Conservation (phyloP, 148 eudicot species). For the Drosera capensis region DNA sequence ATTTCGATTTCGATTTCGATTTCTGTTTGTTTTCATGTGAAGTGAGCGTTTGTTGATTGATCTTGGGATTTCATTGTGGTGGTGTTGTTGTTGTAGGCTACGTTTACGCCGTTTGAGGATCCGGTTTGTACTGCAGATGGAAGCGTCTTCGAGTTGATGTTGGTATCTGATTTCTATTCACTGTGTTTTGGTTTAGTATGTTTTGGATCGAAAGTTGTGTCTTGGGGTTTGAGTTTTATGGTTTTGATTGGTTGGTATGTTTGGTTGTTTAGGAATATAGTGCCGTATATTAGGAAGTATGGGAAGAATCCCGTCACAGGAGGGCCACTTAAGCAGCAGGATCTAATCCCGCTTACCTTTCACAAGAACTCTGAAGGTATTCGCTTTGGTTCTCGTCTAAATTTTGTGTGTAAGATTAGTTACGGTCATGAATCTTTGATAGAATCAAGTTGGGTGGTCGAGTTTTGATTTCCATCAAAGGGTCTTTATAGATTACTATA, state of each 20-base stretch:
- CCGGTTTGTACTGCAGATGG: conserved; percentile 83
- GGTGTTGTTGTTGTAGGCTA: conserved; percentile 42
- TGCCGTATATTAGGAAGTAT: conserved; percentile 67
- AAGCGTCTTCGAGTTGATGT: conserved; percentile 75
- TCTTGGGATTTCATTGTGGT: neutral
- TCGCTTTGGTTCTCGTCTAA: too few relatives aligned
- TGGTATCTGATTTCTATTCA: conserved; percentile 8
- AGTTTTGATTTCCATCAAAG: too few relatives aligned
- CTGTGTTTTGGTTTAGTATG: too few relatives aligned
- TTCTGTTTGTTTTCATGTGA: too few relatives aligned
- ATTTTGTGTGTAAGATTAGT: too few relatives aligned
- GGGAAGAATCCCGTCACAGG: conserved; percentile 93
- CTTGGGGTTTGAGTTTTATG: too few relatives aligned
- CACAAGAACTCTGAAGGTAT: conserved; percentile 90
- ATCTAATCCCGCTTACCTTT: conserved; percentile 71
- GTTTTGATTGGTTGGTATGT: too few relatives aligned
- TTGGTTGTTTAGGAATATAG: conserved; percentile 87
- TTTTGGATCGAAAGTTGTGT: too few relatives aligned
- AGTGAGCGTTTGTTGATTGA: too few relatives aligned
- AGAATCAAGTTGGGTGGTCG: too few relatives aligned
- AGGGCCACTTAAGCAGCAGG: conserved; percentile 49
- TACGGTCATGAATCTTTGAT: too few relatives aligned
- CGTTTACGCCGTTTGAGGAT: conserved; percentile 84
- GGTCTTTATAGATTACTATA: too few relatives aligned
- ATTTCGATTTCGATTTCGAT: neutral